A percentile compares a stretch with the other conserved stretches of the same genome.
Evolutionary conservation across 495 filamentous ascomycete species (phyloP).

Genomic region (Penicillium argentinense): DNA sequence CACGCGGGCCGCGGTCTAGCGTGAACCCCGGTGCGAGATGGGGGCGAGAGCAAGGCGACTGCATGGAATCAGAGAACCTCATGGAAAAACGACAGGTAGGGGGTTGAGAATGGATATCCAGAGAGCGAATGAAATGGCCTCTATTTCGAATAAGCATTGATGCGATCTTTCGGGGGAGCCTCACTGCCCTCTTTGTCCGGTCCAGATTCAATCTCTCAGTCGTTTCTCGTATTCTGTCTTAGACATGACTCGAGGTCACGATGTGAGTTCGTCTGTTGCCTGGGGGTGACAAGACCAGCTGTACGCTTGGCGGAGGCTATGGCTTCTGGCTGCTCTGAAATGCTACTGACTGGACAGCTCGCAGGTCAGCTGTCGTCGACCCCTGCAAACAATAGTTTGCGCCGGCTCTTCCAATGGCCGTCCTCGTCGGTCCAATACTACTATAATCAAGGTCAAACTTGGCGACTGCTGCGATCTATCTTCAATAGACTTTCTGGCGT

Average conservation of each 20-base stretch:
- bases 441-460: not conserved
- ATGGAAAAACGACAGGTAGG: not conserved
- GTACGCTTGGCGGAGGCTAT: too few species aligned
- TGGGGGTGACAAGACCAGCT: too few species aligned
- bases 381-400: not conserved
- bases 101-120: not conserved
- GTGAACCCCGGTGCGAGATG: not conserved
- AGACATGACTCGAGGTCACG: too few species aligned
- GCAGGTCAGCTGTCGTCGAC: not conserved
- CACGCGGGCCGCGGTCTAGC: not conserved
- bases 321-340: too few species aligned
- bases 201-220: not conserved
- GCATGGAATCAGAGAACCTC: not conserved
- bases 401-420: not conserved
- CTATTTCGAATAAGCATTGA: constrained; percentile 1
- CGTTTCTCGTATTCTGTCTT: too few species aligned
- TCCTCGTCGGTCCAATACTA: not conserved
- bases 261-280: too few species aligned
- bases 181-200: not conserved
- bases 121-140: not conserved
- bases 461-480: not conserved
- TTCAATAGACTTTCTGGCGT: not conserved
- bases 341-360: too few species aligned
- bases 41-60: not conserved
- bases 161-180: not conserved